These are phyloP conservation scores for Lineolata rhizophorae DNA, from an alignment of 495 filamentous ascomycete genomes.

Conservation along the genomic window DNA sequence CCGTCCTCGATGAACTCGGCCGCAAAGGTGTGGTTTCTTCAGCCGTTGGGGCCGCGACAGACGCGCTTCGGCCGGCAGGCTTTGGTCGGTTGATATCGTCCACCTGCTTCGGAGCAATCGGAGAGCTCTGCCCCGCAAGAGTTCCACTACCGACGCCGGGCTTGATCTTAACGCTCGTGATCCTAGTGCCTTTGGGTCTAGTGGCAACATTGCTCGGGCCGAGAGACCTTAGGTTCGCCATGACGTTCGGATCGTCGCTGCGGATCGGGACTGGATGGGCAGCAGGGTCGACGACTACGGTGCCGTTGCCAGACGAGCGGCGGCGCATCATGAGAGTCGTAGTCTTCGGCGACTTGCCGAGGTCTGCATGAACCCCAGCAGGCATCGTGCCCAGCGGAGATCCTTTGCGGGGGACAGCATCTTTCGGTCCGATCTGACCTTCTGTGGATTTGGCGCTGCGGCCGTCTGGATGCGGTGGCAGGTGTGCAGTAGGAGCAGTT, in stretches of 20 bases:
- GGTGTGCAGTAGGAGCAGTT: background rate
- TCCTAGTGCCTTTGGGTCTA: constrained; percentile 63
- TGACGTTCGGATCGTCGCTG: constrained; percentile 36
- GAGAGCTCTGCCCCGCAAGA: constrained; percentile 8
- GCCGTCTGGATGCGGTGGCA: constrained; percentile 3
- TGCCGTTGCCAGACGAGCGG: constrained; percentile 14
- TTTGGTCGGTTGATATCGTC: too few relatives aligned
- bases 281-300: constrained; percentile 2
- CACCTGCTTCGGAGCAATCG: constrained; percentile 8
- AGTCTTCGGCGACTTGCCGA: constrained; percentile 4
- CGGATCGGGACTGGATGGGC: constrained; percentile 9
- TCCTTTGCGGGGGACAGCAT: constrained; percentile 2
- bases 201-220: constrained; percentile 83
- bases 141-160: constrained; percentile 26
- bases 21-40: background rate
- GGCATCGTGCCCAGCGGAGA: background rate
- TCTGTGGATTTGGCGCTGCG: constrained; percentile 2
- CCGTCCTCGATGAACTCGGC: background rate
- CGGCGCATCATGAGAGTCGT: constrained; percentile 27
- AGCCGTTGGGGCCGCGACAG: constrained; percentile 1
- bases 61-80: constrained; percentile 2
- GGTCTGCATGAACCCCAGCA: too few relatives aligned
- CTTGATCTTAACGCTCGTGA: constrained; percentile 82
- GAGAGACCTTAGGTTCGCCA: constrained; percentile 69
- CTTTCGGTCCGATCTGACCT: too few relatives aligned